phyloP scores from a whole-genome alignment of 2,329 filamentous ascomycete genomes.

The Calonectria pseudoreteaudii region DNA sequence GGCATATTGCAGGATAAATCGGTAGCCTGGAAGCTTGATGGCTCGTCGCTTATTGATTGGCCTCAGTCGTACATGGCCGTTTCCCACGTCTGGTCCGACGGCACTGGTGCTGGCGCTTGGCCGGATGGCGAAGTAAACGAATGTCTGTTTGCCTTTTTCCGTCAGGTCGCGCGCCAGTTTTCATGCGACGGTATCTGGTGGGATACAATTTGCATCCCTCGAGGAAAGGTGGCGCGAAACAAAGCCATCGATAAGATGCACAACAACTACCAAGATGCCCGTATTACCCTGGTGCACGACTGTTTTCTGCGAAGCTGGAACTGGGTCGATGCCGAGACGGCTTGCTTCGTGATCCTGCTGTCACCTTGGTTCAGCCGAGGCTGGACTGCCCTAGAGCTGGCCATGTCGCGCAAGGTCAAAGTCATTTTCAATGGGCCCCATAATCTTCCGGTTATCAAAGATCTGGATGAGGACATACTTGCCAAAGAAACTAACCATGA shows the following conservation, averaged over 20 bases:
- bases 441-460: background rate
- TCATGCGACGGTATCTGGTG: background rate
- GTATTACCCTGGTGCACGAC: background rate
- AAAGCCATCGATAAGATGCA: background rate
- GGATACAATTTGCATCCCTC: background rate
- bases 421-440: background rate
- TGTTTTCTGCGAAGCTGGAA: background rate
- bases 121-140: background rate
- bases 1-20: background rate
- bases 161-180: background rate
- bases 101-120: background rate
- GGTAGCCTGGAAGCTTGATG: background rate
- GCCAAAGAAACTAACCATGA: background rate
- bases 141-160: background rate
- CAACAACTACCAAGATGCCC: background rate
- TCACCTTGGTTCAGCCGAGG: background rate
- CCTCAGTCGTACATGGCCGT: background rate
- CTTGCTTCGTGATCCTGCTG: background rate
- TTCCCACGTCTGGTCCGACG: background rate
- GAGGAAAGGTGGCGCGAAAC: background rate
- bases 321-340: background rate
- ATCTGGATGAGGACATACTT: background rate
- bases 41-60: background rate
- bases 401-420: background rate
- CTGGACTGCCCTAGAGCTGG: background rate